Conservation (phyloP, 768 basidiomycete species). For the Boletus patriciae region DNA sequence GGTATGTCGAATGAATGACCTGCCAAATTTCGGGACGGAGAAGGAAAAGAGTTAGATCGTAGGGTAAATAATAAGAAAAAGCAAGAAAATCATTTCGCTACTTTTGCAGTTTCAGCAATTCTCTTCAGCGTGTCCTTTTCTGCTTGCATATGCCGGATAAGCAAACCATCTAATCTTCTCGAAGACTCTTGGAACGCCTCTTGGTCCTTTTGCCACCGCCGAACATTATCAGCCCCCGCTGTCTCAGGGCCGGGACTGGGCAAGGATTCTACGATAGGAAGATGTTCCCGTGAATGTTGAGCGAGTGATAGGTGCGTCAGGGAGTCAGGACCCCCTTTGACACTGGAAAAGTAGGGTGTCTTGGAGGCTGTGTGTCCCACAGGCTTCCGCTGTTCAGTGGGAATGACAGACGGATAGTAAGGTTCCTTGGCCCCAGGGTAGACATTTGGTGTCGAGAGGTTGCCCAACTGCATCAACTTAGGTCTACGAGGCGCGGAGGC, state of each 20-base stretch:
- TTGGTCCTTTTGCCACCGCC: constrained; percentile 33
- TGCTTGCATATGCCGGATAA: constrained; percentile 78
- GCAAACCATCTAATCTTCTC: constrained; percentile 72
- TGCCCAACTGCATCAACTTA: constrained; percentile 62
- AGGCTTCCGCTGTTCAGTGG: constrained; percentile 45
- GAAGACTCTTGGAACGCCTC: constrained; percentile 53
- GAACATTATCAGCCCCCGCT: constrained; percentile 24
- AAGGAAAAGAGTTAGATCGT: constrained; percentile 10
- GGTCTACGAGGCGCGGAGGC: constrained; percentile 32
- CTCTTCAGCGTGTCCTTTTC: constrained; percentile 78
- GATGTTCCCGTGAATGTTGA: constrained; percentile 46
- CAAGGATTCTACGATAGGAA: constrained; percentile 19
- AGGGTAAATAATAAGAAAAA: constrained; percentile 14
- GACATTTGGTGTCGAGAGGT: constrained; percentile 69
- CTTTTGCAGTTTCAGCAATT: constrained; percentile 56
- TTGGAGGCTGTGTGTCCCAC: constrained; percentile 50
- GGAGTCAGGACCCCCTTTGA: constrained; percentile 37
- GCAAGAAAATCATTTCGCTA: constrained; percentile 24
- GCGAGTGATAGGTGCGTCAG: constrained; percentile 33
- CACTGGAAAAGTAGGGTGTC: constrained; percentile 48
- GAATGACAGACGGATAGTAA: constrained; percentile 34
- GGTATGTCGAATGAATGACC: constrained; percentile 28
- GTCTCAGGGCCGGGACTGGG: constrained; percentile 18
- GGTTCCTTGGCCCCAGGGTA: constrained; percentile 41
- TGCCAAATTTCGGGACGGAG: constrained; percentile 9